These are phyloP conservation scores for Diutina rugosa DNA, from an alignment of 1,139 yeast genomes.

Conservation along the genomic window DNA sequence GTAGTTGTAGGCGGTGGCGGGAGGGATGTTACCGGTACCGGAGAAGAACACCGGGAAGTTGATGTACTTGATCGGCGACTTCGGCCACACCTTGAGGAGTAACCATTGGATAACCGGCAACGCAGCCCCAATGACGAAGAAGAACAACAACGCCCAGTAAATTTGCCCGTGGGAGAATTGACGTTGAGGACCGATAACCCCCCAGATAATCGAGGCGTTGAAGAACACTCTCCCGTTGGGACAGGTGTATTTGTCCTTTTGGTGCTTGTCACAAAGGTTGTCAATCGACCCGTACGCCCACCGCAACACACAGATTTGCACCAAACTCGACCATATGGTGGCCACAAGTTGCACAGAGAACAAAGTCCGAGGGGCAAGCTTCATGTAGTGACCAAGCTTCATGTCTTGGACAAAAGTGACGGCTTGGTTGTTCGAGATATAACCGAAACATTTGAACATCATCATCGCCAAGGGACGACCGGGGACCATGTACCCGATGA, in stretches of 20 bases:
- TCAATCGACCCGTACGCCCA: constrained; percentile 28
- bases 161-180: constrained; percentile 19
- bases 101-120: constrained; percentile 32
- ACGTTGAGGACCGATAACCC: constrained; percentile 46
- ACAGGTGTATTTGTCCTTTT: constrained; percentile 24
- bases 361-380: constrained; percentile 31
- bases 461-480: constrained; percentile 36
- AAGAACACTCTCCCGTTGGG: constrained; percentile 35
- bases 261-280: constrained; percentile 34
- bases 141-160: constrained; percentile 31
- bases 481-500: constrained; percentile 34
- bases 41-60: constrained; percentile 37
- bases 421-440: constrained; percentile 44
- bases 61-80: constrained; percentile 28
- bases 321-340: constrained; percentile 32
- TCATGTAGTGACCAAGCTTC: constrained; percentile 44
- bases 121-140: constrained; percentile 24
- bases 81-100: constrained; percentile 34
- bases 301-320: constrained; percentile 31
- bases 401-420: constrained; percentile 38
- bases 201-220: constrained; percentile 53
- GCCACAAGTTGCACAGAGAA: constrained; percentile 34
- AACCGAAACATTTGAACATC: constrained; percentile 34
- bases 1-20: constrained; percentile 33
- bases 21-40: constrained; percentile 35